Evolutionary conservation across 2,329 filamentous ascomycete species (phyloP), one percentile per base, ranked within the genome.

Genomic region (Verticillium alfalfae): DNA sequence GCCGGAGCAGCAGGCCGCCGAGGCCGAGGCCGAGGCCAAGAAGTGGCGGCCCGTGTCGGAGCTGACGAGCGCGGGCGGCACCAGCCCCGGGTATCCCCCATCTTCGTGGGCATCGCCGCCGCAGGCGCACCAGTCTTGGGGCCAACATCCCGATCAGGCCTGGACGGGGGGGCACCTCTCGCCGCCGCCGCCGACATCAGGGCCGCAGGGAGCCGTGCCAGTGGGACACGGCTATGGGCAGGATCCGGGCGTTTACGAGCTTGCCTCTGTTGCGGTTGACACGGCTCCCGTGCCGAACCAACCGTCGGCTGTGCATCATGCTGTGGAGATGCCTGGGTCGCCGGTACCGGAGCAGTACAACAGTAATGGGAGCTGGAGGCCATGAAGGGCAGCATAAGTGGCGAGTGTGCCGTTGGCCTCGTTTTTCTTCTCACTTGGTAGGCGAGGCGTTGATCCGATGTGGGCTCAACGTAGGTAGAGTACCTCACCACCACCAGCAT

Each of bases 321-420:
- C 54, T 3, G 63, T 63, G 5, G 64, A 66, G 62, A 66, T 66
- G 63, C 63, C 64, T 18, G 64, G 45, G 45, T 52, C 45, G 18
- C 64, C 22, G 8, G 45, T 52, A 12, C 45, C 45, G 45, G 45
- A 9, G 18, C 45, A 52, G n/a, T 52, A 52, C 18, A 52, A 52
- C 31, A 52, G 22, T 52, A 5, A 13, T 18, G n/a, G 45, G 45
- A 52, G 45, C 9, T 52, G 45, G 22, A 18, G 45, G 18, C 45
- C 36, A 13, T 12, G 22, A 52, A 10, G 18, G 12, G 45, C 1
- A 31, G 26, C 26, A 31, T 13, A 10, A 18, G 22, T 52, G 36
- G 36, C 22, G 45, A 52, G 45, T 31, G 10, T 22, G 56, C 34
- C 12, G 12, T 37, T 39, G 37, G 36, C 31, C 36, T 57, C 10